Evolutionary conservation across 805 yeast species (phyloP).

Genomic region (Nadsonia fulvescens): DNA sequence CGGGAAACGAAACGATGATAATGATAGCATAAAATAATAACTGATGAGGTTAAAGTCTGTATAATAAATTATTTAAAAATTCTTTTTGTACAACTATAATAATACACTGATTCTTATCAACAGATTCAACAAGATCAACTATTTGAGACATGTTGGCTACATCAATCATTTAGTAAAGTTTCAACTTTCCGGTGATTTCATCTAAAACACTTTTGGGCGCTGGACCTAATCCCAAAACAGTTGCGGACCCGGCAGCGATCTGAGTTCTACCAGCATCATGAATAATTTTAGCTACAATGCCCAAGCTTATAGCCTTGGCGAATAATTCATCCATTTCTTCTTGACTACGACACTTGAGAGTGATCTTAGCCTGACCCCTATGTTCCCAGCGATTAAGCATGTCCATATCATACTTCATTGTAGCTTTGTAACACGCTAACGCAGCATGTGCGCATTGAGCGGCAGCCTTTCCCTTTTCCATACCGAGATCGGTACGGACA

Average conservation of each 20-base stretch:
- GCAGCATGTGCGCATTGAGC: conserved; percentile 99
- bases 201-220: conserved; percentile 71
- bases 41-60: no score
- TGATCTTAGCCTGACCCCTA: conserved; percentile 96
- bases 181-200: conserved; percentile 62
- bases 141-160: no score
- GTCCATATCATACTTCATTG: no score
- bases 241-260: conserved; percentile 84
- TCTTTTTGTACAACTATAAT: no score
- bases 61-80: no score
- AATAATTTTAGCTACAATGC: conserved; percentile 62
- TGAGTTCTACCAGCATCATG: conserved; percentile 97
- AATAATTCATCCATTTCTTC: conserved; percentile 54
- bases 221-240: conserved; percentile 91
- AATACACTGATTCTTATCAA: no score
- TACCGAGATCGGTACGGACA: conserved; percentile 72
- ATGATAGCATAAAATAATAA: no score
- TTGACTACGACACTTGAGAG: conserved; percentile 49
- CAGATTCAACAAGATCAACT: no score
- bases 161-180: conserved; percentile 47
- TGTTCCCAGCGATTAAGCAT: conserved; percentile 35
- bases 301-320: conserved; percentile 64
- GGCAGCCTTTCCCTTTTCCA: conserved; percentile 91
- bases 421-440: conserved; percentile 55
- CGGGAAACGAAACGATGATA: no score